These are phyloP conservation scores for Aspergillus sp. DNA, from an alignment of 2,329 filamentous ascomycete species.

Conservation along the genomic window DNA sequence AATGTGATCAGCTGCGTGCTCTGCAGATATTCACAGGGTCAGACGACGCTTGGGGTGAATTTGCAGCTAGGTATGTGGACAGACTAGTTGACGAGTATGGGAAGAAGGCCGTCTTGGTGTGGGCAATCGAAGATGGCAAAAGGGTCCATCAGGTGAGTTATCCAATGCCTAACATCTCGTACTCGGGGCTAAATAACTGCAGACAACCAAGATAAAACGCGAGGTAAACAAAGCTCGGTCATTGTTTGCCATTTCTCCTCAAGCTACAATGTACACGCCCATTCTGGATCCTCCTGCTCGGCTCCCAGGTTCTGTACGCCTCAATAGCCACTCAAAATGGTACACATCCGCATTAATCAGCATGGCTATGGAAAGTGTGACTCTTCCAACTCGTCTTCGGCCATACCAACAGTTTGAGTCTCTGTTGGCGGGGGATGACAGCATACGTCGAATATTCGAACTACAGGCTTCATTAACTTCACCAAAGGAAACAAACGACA, in stretches of 20 bases:
- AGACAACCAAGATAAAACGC: slow-evolving; percentile 65
- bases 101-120: slow-evolving; percentile 84
- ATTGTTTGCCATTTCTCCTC: slow-evolving; percentile 68
- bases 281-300: slow-evolving; percentile 65
- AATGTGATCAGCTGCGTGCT: slow-evolving; percentile 90
- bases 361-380: slow-evolving; percentile 76
- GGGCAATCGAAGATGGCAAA: slow-evolving; percentile 73
- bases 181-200: neutral
- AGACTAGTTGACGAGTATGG: slow-evolving; percentile 86
- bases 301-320: slow-evolving; percentile 60
- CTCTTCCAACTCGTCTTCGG: slow-evolving; percentile 69
- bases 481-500: slow-evolving; percentile 16
- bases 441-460: slow-evolving; percentile 78
- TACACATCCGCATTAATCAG: slow-evolving; percentile 77
- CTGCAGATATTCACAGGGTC: slow-evolving; percentile 74
- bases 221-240: slow-evolving; percentile 76
- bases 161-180: neutral
- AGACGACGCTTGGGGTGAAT: slow-evolving; percentile 83
- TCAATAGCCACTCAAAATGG: slow-evolving; percentile 74
- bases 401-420: slow-evolving; percentile 43
- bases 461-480: slow-evolving; percentile 67
- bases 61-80: slow-evolving; percentile 74
- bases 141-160: slow-evolving; percentile 58
- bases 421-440: slow-evolving; percentile 61
- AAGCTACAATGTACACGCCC: slow-evolving; percentile 79